phyloP scores from a whole-genome alignment of 1,139 yeast genomes.

The Hansenula lynferdii region DNA sequence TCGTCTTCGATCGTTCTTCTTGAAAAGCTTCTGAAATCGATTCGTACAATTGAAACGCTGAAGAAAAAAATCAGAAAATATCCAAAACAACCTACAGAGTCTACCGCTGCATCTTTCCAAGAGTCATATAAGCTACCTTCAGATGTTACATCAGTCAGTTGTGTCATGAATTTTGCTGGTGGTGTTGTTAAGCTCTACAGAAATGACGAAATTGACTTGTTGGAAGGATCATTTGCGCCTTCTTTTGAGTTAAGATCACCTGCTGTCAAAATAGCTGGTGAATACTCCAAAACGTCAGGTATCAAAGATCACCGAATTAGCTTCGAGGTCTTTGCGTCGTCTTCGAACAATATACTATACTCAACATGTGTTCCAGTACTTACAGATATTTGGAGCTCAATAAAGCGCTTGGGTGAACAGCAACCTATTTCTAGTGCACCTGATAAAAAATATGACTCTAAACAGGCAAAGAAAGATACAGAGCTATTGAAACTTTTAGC shows the following conservation, averaged over 20 bases:
- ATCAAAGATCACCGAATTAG: conserved; percentile 38
- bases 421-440: neutral
- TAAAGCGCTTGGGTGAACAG: conserved; percentile 33
- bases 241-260: conserved; percentile 74
- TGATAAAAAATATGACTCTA: neutral
- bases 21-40: conserved; percentile 43
- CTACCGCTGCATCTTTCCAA: conserved; percentile 12
- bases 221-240: conserved; percentile 39
- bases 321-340: conserved; percentile 56
- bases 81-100: conserved; percentile 15
- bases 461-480: conserved; percentile 11
- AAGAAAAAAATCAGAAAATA: conserved; percentile 17
- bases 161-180: conserved; percentile 60
- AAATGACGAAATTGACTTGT: conserved; percentile 35
- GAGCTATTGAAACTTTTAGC: conserved; percentile 38
- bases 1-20: conserved; percentile 46
- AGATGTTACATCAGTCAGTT: conserved; percentile 42
- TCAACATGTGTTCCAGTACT: conserved; percentile 80
- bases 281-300: conserved; percentile 29
- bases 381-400: conserved; percentile 47
- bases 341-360: conserved; percentile 66
- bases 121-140: conserved; percentile 21
- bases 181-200: conserved; percentile 51
- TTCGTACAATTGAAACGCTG: conserved; percentile 37
- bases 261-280: conserved; percentile 54